Percentiles rank a stretch among this genome's conserved stretches.
phyloP scores from a whole-genome alignment of 1,284 basidiomycete species.

The Amylostereum chailletii region DNA sequence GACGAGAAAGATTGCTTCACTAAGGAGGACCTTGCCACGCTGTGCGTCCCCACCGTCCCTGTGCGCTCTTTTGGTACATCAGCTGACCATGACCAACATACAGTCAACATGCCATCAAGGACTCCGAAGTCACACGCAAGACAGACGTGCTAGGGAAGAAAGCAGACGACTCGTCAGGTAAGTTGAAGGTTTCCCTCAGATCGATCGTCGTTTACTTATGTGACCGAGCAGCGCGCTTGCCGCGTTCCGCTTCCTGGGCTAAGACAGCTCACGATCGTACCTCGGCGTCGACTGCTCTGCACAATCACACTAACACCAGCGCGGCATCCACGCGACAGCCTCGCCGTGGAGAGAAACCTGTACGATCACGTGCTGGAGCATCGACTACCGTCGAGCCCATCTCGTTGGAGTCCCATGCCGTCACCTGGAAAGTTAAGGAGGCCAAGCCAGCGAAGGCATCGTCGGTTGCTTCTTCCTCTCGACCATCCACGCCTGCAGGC shows the following conservation, averaged over 20 bases:
- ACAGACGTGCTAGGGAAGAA: constrained; percentile 37
- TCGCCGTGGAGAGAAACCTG: constrained; percentile 14
- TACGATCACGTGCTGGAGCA: constrained; percentile 20
- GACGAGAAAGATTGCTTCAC: constrained; percentile 97
- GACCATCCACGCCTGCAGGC: constrained; percentile 50
- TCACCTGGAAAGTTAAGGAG: constrained; percentile 30
- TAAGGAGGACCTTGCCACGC: constrained; percentile 83
- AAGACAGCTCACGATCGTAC: constrained; percentile 32
- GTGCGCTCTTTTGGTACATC: constrained; percentile 2
- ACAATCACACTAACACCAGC: constrained; percentile 19
- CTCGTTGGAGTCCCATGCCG: constrained; percentile 26
- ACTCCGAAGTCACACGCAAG: constrained; percentile 60
- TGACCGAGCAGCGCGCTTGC: constrained; percentile 41
- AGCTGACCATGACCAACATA: constrained; percentile 12
- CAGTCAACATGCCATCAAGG: constrained; percentile 85
- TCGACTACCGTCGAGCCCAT: constrained; percentile 18
- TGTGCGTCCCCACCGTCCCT: constrained; percentile 43
- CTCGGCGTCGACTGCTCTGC: constrained; percentile 18
- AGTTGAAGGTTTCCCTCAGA: constrained; percentile 14
- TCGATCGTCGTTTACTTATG: constrained; percentile 19
- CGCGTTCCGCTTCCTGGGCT: constrained; percentile 81
- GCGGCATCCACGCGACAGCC: constrained; percentile 15
- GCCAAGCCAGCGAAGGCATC: constrained; percentile 30
- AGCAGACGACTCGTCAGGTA: constrained; percentile 58
- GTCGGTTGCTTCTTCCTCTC: constrained; percentile 50